phyloP scores from a whole-genome alignment of 2,329 filamentous ascomycete species.

The Cadophora gregata region DNA sequence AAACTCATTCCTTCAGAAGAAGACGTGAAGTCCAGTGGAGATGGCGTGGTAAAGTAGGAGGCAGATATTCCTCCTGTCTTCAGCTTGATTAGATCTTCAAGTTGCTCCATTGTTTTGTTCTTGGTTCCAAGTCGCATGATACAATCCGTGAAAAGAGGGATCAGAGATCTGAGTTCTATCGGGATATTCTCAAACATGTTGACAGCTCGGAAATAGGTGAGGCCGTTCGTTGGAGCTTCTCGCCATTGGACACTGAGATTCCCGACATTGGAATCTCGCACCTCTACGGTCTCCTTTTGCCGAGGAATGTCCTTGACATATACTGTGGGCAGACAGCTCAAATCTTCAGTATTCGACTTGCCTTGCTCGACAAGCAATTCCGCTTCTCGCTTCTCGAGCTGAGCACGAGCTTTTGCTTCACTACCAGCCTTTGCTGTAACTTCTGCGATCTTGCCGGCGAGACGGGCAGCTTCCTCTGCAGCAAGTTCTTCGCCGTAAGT shows the following conservation, averaged over 20 bases:
- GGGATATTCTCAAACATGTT: conserved; percentile 81
- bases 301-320: conserved; percentile 89
- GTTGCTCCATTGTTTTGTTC: conserved; percentile 86
- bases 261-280: conserved; percentile 69
- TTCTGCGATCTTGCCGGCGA: conserved; percentile 76
- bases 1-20: conserved; percentile 84
- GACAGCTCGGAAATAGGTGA: conserved; percentile 94
- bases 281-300: conserved; percentile 64
- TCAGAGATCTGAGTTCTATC: conserved; percentile 80
- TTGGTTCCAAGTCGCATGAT: conserved; percentile 94
- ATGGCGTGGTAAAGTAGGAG: conserved; percentile 82
- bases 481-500: conserved; percentile 76
- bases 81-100: conserved; percentile 94
- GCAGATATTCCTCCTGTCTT: conserved; percentile 92
- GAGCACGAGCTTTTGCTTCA: conserved; percentile 71
- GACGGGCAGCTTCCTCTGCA: conserved; percentile 75
- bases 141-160: conserved; percentile 89
- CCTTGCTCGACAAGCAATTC: conserved; percentile 83
- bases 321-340: conserved; percentile 87
- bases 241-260: conserved; percentile 83
- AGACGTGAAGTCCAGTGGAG: conserved; percentile 71
- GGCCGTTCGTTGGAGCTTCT: conserved; percentile 90
- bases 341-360: conserved; percentile 80
- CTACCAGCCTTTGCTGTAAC: conserved; percentile 72
- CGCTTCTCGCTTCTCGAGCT: conserved; percentile 79